Base-by-base conservation (phyloP, 768 basidiomycete genomes). In the Tricholomella constricta region DNA sequence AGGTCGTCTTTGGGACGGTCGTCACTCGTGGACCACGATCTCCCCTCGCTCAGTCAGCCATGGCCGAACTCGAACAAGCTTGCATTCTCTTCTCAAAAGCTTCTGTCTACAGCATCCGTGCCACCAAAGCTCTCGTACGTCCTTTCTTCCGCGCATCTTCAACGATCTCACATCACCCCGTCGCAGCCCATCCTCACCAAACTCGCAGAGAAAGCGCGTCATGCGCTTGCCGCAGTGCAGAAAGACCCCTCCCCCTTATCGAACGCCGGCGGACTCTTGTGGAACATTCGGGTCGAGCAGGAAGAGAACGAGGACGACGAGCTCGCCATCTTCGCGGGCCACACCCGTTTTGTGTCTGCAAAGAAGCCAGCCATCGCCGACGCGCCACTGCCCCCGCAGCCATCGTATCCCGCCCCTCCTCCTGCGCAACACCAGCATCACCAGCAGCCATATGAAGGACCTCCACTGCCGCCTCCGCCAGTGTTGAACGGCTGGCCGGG, bases 1-100 rank as follows among this genome's bases (percentile, higher is more conserved):
- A 90, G 88, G 78, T 89, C 9, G 85, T 91, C 14, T 87, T 91
- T 60, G 91, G 88, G 3, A 85, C 87, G 4, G 85, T 92, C 17
- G 90, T 88, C 2, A 88, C 86, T 2, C 80, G 86, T 25, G 83
- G 85, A 3, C 90, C 90, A 5, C 72, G 79, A 6, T 88, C 85
- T 1, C 81, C 85, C 0, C 65, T 91, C 10, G 90, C 89, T 0
- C 67, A 76, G 11, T 75, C 79, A 2, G 90, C 90, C 3, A 83
- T 91, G 69, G 67, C 73, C 17, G 86, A 91, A 59, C 74, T 92
- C 7, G 86, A 89, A 25, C 78, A 81, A 37, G 87, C 86, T 0
- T 84, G 78, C 54, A 65, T 80, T 14, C 70, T 91, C n/a, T 89
- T 90, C 65, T 71, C 78, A 1, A 81, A 83, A 58, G 87, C 83